These are phyloP conservation scores for Lathyrus aphaca DNA, from an alignment of 306 rosid species.

Conservation along the genomic window DNA sequence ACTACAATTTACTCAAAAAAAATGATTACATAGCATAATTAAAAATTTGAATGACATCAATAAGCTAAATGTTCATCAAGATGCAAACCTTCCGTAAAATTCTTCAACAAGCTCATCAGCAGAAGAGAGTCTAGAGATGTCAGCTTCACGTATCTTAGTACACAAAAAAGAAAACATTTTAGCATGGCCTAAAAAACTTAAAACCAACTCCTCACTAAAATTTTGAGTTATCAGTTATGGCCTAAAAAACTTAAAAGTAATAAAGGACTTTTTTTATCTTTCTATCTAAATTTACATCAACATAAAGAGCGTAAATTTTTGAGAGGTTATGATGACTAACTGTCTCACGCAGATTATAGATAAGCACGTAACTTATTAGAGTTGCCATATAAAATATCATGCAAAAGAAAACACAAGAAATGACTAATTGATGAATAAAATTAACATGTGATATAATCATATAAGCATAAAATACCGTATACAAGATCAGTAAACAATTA, in stretches of 20 bases:
- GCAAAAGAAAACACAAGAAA: conserved; percentile 44
- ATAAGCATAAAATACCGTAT: conserved; percentile 25
- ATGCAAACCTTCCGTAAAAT: conserved; percentile 88
- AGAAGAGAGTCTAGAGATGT: conserved; percentile 89
- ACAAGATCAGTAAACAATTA: too few relatives aligned
- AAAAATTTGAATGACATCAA: conserved; percentile 18
- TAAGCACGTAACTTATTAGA: conserved; percentile 90
- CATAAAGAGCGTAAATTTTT: conserved; percentile 29
- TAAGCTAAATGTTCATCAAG: conserved; percentile 36
- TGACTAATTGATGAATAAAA: conserved; percentile 11
- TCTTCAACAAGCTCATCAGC: conserved; percentile 99
- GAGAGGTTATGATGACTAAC: conserved; percentile 52
- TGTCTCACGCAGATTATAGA: conserved; percentile 95
- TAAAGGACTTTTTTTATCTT: neutral
- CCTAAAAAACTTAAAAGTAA: neutral
- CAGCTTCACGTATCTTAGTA: conserved; percentile 93
- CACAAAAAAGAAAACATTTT: conserved; percentile 37
- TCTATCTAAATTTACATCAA: conserved; percentile 6
- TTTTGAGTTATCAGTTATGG: neutral
- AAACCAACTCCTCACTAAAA: neutral
- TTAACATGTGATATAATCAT: neutral
- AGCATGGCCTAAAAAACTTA: neutral
- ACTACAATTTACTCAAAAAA: conserved; percentile 86
- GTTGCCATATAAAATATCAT: conserved; percentile 96
- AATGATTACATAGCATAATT: conserved; percentile 52